These are phyloP conservation scores for Russula virescens DNA, from an alignment of 768 basidiomycete species.

Conservation along the genomic window DNA sequence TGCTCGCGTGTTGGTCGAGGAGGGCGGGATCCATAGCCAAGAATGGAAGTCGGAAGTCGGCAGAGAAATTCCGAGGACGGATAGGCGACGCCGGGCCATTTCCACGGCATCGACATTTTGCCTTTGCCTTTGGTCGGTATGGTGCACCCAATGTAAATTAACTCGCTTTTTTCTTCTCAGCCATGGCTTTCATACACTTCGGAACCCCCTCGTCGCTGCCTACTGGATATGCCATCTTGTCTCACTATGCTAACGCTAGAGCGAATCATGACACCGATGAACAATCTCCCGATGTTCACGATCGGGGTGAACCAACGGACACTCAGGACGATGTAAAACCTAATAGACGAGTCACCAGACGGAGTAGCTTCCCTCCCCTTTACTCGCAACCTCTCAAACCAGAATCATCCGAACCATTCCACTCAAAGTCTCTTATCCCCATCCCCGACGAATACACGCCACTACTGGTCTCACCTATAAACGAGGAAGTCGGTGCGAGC, in stretches of 20 bases:
- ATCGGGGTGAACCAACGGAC: neutral
- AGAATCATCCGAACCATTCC: conserved; percentile 30
- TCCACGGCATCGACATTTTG: neutral
- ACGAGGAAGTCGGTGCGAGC: conserved; percentile 40
- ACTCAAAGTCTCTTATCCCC: conserved; percentile 22
- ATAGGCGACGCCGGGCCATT: too few relatives aligned
- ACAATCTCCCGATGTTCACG: conserved; percentile 7
- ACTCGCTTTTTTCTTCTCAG: neutral
- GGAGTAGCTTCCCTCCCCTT: conserved; percentile 32
- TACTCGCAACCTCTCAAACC: conserved; percentile 38
- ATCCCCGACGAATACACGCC: conserved; percentile 26
- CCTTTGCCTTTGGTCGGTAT: neutral
- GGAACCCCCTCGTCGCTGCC: conserved; percentile 51
- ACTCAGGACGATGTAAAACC: neutral
- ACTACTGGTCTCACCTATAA: conserved; percentile 47
- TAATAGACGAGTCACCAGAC: neutral
- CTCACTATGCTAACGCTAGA: conserved; percentile 38
- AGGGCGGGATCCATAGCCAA: conserved; percentile 6
- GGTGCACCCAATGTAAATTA: neutral
- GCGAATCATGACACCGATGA: neutral
- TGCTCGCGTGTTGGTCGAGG: conserved; percentile 55
- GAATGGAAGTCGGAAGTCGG: conserved; percentile 1
- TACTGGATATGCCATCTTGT: conserved; percentile 60
- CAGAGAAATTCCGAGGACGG: too few relatives aligned
- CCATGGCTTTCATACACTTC: conserved; percentile 44